These are phyloP conservation scores for Serendipita vermifera DNA, from an alignment of 768 basidiomycete species.

Conservation along the genomic window DNA sequence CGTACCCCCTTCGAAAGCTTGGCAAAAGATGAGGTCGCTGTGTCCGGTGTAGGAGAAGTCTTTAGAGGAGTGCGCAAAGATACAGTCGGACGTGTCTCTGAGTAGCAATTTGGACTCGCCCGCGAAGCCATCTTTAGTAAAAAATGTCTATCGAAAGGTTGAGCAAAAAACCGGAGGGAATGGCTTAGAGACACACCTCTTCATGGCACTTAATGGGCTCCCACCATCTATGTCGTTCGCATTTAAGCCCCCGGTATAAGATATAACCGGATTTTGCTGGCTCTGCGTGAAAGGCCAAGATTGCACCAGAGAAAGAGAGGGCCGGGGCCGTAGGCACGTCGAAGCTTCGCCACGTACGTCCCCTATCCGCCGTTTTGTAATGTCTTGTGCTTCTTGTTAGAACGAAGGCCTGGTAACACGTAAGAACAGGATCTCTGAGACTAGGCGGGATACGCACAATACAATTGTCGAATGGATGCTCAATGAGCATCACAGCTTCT, in stretches of 20 bases:
- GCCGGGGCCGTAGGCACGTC: constrained; percentile 50
- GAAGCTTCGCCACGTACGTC: constrained; percentile 78
- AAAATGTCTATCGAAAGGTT: constrained; percentile 58
- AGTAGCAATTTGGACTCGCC: constrained; percentile 47
- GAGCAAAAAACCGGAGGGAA: too few species aligned
- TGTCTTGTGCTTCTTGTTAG: constrained; percentile 63
- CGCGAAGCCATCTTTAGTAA: constrained; percentile 74
- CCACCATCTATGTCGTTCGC: constrained; percentile 32
- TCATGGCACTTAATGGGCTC: constrained; percentile 46
- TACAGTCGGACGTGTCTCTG: constrained; percentile 59
- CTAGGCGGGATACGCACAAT: constrained; percentile 42
- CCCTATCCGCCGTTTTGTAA: constrained; percentile 80
- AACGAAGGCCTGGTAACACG: constrained; percentile 79
- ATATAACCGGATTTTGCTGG: constrained; percentile 56
- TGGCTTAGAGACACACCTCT: too few species aligned
- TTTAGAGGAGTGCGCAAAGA: constrained; percentile 77
- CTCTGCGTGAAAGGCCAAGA: constrained; percentile 81
- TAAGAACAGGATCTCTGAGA: too few species aligned
- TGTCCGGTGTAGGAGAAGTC: constrained; percentile 72
- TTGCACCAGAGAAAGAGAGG: constrained; percentile 39
- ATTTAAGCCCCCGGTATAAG: constrained; percentile 63
- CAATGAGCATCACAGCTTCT: constrained; percentile 55
- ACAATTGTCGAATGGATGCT: constrained; percentile 74
- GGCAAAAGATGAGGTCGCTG: constrained; percentile 71
- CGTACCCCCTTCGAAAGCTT: constrained; percentile 61